A percentile compares a stretch with the other conserved stretches of the same genome.
Evolutionary conservation across 768 basidiomycete genomes (phyloP).

Genomic region (Boletus coccyginus): DNA sequence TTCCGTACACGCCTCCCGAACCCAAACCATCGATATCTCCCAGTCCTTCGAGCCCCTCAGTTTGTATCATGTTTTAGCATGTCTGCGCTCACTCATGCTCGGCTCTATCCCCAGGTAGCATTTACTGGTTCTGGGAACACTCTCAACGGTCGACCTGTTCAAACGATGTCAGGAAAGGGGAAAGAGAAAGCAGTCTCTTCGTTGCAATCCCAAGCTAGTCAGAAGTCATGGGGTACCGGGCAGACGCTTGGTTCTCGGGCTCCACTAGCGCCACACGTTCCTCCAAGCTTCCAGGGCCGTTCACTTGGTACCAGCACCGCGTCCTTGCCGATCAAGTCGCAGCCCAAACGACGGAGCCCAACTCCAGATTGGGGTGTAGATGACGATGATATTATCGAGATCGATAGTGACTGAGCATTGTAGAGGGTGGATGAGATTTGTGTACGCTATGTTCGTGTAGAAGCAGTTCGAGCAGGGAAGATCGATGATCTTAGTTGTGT

Average conservation of each 20-base stretch:
- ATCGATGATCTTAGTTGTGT: neutral
- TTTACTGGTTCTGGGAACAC: constrained; percentile 71
- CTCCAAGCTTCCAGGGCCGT: constrained; percentile 33
- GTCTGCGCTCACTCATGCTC: neutral
- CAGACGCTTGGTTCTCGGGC: constrained; percentile 46
- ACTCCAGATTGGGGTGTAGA: constrained; percentile 85
- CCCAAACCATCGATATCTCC: constrained; percentile 25
- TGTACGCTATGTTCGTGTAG: constrained; percentile 11
- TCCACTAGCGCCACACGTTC: constrained; percentile 22
- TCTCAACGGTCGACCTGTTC: constrained; percentile 51
- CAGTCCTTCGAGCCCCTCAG: constrained; percentile 27
- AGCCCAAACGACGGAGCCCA: constrained; percentile 49
- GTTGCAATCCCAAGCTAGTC: constrained; percentile 29
- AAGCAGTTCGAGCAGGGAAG: neutral
- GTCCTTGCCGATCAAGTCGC: constrained; percentile 43
- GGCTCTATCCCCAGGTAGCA: constrained; percentile 30
- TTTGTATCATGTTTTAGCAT: constrained; percentile 18
- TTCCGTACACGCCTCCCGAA: constrained; percentile 59
- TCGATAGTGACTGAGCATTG: constrained; percentile 67
- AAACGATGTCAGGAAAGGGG: constrained; percentile 43
- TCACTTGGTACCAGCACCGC: constrained; percentile 46
- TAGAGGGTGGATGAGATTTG: neutral
- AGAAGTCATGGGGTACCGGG: constrained; percentile 45
- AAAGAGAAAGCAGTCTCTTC: constrained; percentile 47
- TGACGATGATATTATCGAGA: constrained; percentile 79